Conservation (phyloP, 2,329 filamentous ascomycete species). For the Anisogramma anomala region DNA sequence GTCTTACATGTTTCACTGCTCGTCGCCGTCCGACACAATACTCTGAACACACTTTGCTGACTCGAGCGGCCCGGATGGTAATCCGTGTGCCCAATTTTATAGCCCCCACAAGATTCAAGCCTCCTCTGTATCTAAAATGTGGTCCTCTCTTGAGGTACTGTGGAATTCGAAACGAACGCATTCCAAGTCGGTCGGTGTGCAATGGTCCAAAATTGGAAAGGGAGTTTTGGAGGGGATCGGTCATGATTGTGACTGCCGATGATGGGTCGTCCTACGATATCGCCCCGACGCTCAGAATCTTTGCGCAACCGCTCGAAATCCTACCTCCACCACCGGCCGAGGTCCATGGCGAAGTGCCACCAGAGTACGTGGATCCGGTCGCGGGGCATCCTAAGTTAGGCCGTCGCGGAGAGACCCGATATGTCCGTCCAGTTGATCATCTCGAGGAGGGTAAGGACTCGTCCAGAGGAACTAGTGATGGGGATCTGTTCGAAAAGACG, state of each 20-base stretch:
- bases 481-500: slow-evolving; percentile 67
- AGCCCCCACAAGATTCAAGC: slow-evolving; percentile 65
- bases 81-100: slow-evolving; percentile 14
- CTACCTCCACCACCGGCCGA: slow-evolving; percentile 66
- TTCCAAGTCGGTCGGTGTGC: slow-evolving; percentile 27
- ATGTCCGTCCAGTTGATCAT: slow-evolving; percentile 80
- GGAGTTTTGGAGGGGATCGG: slow-evolving; percentile 82
- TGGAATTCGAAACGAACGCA: slow-evolving; percentile 59
- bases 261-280: slow-evolving; percentile 71
- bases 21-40: not conserved
- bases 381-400: slow-evolving; percentile 79
- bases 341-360: slow-evolving; percentile 53
- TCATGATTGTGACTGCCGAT: slow-evolving; percentile 93
- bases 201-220: slow-evolving; percentile 36
- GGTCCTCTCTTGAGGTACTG: slow-evolving; percentile 85
- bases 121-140: slow-evolving; percentile 74
- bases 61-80: slow-evolving; percentile 54
- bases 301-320: slow-evolving; percentile 75
- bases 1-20: not conserved
- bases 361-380: slow-evolving; percentile 80
- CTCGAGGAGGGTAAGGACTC: slow-evolving; percentile 68
- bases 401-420: slow-evolving; percentile 73
- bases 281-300: slow-evolving; percentile 67
- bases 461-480: slow-evolving; percentile 66
- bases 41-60: slow-evolving; percentile 28